These are phyloP conservation scores for Penicillium sp. DNA, from an alignment of 2,329 filamentous ascomycete genomes.

Conservation along the genomic window DNA sequence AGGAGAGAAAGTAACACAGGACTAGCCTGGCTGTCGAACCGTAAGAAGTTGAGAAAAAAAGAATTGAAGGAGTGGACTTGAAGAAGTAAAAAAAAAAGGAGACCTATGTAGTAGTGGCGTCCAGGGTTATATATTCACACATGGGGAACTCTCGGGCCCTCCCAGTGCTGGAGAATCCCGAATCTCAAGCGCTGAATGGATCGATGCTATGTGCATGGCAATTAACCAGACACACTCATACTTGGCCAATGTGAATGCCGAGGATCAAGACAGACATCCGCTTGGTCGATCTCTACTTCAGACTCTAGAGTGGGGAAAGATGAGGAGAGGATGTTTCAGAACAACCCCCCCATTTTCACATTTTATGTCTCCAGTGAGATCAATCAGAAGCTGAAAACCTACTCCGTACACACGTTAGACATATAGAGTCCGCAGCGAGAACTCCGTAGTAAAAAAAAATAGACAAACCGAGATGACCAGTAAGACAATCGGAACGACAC, in stretches of 20 bases:
- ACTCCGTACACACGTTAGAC: no score
- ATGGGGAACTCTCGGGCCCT: constrained; percentile 8
- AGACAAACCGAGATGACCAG: constrained; percentile 9
- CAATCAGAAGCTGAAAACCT: not conserved
- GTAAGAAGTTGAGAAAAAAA: constrained; percentile 18
- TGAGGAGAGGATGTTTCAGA: constrained; percentile 20
- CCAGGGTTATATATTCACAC: constrained; percentile 23
- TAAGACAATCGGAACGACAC: constrained; percentile 9
- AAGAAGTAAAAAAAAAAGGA: constrained; percentile 15
- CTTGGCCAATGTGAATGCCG: constrained; percentile 1
- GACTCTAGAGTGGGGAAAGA: constrained; percentile 7
- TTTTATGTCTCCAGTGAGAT: not conserved
- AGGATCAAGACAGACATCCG: not conserved
- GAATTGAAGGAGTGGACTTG: constrained; percentile 23
- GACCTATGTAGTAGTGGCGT: constrained; percentile 15
- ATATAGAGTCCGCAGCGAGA: no score
- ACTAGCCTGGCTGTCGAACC: constrained; percentile 38
- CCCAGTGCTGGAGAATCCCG: not conserved
- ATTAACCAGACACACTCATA: constrained; percentile 22
- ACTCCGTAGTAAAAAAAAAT: no score
- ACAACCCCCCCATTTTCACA: not conserved
- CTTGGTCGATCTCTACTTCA: constrained; percentile 7
- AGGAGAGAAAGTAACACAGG: constrained; percentile 35
- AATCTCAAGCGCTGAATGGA: constrained; percentile 8
- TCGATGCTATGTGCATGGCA: constrained; percentile 9